Percentiles rank a stretch among this genome's conserved stretches.
These are phyloP conservation scores for Blastomyces gilchristii DNA, from an alignment of 2,329 filamentous ascomycete species.

Conservation along the genomic window DNA sequence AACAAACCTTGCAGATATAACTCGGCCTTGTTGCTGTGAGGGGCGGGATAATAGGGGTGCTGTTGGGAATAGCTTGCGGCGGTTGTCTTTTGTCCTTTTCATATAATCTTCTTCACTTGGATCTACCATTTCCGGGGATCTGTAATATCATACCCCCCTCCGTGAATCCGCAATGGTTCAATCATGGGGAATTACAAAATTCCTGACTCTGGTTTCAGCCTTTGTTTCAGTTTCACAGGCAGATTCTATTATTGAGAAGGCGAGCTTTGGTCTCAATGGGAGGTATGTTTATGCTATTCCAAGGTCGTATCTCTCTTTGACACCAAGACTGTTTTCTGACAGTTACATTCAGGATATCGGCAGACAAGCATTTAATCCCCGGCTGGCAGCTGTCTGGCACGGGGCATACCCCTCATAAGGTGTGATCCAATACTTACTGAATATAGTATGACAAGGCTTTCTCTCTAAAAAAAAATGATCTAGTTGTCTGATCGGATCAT, in stretches of 20 bases:
- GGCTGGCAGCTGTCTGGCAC: constrained; percentile 48
- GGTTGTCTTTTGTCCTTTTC: background rate
- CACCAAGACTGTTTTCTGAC: background rate
- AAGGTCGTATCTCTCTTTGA: background rate
- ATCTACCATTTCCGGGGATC: background rate
- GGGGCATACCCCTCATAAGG: constrained; percentile 46
- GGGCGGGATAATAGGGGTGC: background rate
- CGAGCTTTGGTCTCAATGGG: constrained; percentile 66
- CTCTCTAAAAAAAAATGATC: background rate
- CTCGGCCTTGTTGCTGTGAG: background rate
- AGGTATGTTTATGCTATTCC: constrained; percentile 37
- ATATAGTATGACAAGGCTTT: background rate
- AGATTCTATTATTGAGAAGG: constrained; percentile 58
- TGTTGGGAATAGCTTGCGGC: background rate
- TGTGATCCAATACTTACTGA: constrained; percentile 19
- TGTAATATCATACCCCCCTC: constrained; percentile 8
- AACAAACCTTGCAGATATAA: background rate
- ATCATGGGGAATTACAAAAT: constrained; percentile 30
- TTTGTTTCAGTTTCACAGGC: constrained; percentile 46
- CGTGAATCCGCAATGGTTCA: constrained; percentile 10
- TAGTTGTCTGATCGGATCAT: constrained; percentile 80
- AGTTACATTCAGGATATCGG: constrained; percentile 49
- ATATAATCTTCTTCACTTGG: background rate
- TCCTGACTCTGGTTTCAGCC: constrained; percentile 33
- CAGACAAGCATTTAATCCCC: constrained; percentile 39